A percentile compares a stretch with the other conserved stretches of the same genome.
Evolutionary conservation across 345 rosid genomes (phyloP).

Genomic region (Dovyalis caffra): DNA sequence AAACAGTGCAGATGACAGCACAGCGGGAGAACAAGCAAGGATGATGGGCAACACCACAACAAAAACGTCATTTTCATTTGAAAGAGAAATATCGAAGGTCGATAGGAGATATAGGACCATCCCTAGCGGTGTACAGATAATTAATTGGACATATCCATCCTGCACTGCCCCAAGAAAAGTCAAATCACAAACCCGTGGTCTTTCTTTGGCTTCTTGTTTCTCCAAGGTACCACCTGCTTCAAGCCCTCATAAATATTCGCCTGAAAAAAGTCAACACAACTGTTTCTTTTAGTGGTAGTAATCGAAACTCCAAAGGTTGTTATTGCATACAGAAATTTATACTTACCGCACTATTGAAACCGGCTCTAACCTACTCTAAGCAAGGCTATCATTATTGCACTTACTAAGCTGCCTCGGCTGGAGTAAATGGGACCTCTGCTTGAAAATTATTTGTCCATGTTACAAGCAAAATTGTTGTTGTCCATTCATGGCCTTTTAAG

Average conservation of each 20-base stretch:
- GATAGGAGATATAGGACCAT: background rate
- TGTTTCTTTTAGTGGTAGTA: background rate
- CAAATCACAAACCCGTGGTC: conserved; percentile 31
- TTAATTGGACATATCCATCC: background rate
- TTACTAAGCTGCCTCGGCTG: background rate
- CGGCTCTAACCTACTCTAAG: background rate
- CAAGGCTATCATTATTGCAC: background rate
- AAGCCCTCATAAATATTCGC: conserved; percentile 55
- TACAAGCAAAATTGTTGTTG: background rate
- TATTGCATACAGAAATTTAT: background rate
- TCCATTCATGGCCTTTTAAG: background rate
- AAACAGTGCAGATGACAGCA: background rate
- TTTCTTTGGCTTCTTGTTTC: conserved; percentile 46
- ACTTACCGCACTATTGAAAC: background rate
- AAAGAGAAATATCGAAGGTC: conserved; percentile 7
- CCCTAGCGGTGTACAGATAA: background rate
- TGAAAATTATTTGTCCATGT: background rate
- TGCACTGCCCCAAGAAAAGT: conserved; percentile 2
- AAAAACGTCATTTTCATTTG: conserved; percentile 15
- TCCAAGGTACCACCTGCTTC: conserved; percentile 70
- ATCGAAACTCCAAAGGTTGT: background rate
- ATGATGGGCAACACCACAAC: background rate
- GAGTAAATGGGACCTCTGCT: background rate
- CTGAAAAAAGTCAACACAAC: conserved; percentile 37
- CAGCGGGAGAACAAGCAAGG: background rate